These are phyloP conservation scores for Aspergillus luchuensis DNA, from an alignment of 2,329 filamentous ascomycete genomes.

Conservation along the genomic window DNA sequence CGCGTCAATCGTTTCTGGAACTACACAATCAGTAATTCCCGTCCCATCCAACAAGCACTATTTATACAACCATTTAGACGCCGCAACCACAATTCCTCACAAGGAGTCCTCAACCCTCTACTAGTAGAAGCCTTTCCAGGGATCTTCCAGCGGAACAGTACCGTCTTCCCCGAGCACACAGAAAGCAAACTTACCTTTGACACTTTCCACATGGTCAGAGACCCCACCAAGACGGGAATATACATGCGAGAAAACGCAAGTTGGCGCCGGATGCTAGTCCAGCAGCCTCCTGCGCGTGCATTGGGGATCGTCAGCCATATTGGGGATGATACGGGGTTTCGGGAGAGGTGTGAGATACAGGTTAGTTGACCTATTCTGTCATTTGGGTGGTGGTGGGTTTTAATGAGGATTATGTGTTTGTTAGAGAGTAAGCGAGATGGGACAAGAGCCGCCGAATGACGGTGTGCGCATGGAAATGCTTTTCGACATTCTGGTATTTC, in stretches of 20 bases:
- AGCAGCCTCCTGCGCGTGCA: neutral
- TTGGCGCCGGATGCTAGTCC: slow-evolving; percentile 9
- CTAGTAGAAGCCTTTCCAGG: neutral
- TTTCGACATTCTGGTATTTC: neutral
- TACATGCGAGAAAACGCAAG: slow-evolving; percentile 4
- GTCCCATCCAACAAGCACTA: slow-evolving; percentile 4
- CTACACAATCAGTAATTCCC: neutral
- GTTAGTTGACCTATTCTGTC: neutral
- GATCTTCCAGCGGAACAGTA: neutral
- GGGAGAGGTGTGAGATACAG: neutral
- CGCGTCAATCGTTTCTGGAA: slow-evolving; percentile 6
- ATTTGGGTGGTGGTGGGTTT: neutral
- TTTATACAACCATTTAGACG: neutral
- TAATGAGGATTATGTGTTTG: neutral
- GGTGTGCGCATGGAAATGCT: neutral
- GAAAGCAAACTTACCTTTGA: neutral
- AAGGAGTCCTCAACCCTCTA: neutral
- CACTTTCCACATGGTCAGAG: neutral
- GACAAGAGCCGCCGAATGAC: neutral
- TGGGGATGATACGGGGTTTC: too few species aligned
- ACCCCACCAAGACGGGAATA: neutral
- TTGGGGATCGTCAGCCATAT: neutral
- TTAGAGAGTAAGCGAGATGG: neutral
- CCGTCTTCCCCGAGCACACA: neutral
- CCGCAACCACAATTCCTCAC: neutral